phyloP scores from a whole-genome alignment of 208 protist species.

The Acanthamoeba lugdunensis region DNA sequence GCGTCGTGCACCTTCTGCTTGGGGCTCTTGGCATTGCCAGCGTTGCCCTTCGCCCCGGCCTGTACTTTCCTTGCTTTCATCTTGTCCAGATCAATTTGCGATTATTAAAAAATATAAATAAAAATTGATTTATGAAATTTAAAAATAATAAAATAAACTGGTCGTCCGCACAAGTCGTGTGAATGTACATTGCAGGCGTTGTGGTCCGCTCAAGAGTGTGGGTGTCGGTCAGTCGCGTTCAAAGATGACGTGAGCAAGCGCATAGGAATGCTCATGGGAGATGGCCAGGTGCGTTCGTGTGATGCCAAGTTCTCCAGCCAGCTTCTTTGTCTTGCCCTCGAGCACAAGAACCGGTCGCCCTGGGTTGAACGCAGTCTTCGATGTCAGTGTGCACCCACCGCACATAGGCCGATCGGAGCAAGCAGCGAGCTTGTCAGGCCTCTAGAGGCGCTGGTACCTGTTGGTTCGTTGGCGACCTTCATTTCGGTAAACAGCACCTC shows the following conservation, averaged over 20 bases:
- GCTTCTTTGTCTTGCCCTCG: slow-evolving; percentile 17
- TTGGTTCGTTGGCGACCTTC: slow-evolving; percentile 33
- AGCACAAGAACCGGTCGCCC: slow-evolving; percentile 11
- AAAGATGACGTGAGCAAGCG: slow-evolving; percentile 55
- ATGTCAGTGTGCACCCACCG: too few relatives aligned
- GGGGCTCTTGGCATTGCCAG: neutral
- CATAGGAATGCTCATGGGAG: slow-evolving; percentile 36
- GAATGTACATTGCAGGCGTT: neutral
- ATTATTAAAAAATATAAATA: neutral
- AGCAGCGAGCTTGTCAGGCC: too few relatives aligned
- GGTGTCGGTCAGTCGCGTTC: neutral
- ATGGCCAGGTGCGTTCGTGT: slow-evolving; percentile 66
- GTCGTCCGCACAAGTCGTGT: too few relatives aligned
- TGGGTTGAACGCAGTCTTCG: neutral
- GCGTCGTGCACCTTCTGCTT: neutral
- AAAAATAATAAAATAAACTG: neutral
- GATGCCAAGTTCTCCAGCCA: slow-evolving; percentile 16
- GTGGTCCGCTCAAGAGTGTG: neutral
- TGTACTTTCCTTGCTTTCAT: slow-evolving; percentile 3
- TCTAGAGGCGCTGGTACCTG: neutral
- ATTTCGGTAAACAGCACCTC: slow-evolving; percentile 61
- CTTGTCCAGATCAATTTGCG: neutral
- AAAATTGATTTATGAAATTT: neutral
- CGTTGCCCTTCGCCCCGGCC: neutral
- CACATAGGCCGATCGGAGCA: neutral